Percentiles rank a stretch among this genome's conserved stretches.
Evolutionary conservation across 2,329 filamentous ascomycete species (phyloP).

Genomic region (Trichoderma sp.): DNA sequence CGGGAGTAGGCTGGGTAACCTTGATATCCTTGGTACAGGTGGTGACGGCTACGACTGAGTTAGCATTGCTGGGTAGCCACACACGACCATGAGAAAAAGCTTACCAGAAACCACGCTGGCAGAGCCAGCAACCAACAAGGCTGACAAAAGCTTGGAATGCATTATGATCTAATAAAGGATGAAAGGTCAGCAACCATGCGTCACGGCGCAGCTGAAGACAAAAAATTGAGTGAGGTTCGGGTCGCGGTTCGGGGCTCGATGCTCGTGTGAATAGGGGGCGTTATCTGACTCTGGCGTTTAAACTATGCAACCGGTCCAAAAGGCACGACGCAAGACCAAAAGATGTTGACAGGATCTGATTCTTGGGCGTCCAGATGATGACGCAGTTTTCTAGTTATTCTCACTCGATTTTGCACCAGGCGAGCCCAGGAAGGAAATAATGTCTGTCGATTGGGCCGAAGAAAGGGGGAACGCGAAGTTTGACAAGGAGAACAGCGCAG

Average conservation of each 20-base stretch:
- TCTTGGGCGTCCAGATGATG: background rate
- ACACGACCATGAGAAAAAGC: constrained; percentile 30
- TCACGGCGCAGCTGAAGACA: background rate
- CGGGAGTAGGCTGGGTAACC: constrained; percentile 64
- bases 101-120: constrained; percentile 50
- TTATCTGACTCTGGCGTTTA: constrained; percentile 32
- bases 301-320: constrained; percentile 35
- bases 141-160: constrained; percentile 52
- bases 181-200: constrained; percentile 15
- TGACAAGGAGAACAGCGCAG: background rate
- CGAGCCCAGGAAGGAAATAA: constrained; percentile 10
- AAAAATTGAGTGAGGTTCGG: background rate
- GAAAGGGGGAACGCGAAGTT: background rate
- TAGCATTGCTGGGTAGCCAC: background rate
- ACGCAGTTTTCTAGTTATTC: constrained; percentile 1
- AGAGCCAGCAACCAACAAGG: constrained; percentile 49
- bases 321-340: constrained; percentile 32
- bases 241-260: constrained; percentile 7
- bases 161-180: constrained; percentile 46
- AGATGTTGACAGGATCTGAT: constrained; percentile 33
- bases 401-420: background rate
- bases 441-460: background rate
- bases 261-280: constrained; percentile 1
- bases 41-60: constrained; percentile 26
- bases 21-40: constrained; percentile 59